Conservation (phyloP, 2,329 filamentous ascomycete genomes). For the Fusarium algeriense region DNA sequence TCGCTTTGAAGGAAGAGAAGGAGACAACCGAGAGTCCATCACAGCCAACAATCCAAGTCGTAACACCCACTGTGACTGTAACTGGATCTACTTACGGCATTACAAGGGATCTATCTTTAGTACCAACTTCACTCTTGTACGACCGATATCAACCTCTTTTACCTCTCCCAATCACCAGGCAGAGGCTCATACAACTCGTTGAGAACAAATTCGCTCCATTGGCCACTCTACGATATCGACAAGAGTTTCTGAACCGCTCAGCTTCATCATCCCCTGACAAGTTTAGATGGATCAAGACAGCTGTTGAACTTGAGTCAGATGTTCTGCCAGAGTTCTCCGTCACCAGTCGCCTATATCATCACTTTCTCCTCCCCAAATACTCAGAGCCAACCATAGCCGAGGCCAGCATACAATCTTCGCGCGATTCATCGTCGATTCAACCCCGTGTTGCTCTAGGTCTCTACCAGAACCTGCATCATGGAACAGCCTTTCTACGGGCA, state of each 20-base stretch:
- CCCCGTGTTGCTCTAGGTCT: conserved; percentile 52
- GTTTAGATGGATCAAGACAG: conserved; percentile 43
- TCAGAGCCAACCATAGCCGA: conserved; percentile 54
- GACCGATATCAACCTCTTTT: conserved; percentile 57
- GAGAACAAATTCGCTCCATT: conserved; percentile 55
- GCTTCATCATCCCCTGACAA: conserved; percentile 23
- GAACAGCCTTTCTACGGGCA: conserved; percentile 54
- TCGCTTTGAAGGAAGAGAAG: conserved; percentile 31
- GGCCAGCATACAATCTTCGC: conserved; percentile 48
- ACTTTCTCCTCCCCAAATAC: conserved; percentile 47
- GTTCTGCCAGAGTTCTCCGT: conserved; percentile 55
- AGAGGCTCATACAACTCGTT: conserved; percentile 54
- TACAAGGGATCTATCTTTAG: conserved; percentile 42
- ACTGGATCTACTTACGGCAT: conserved; percentile 58
- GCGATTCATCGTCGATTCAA: conserved; percentile 31
- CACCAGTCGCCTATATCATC: conserved; percentile 54
- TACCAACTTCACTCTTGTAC: conserved; percentile 50
- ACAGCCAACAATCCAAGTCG: conserved; percentile 35
- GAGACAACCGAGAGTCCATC: conserved; percentile 12
- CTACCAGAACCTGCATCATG: conserved; percentile 50
- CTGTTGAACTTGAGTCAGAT: conserved; percentile 47
- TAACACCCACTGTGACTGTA: conserved; percentile 54
- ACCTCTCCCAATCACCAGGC: conserved; percentile 53
- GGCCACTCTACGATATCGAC: conserved; percentile 54
- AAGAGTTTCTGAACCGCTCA: conserved; percentile 53